Percentiles rank a stretch among this genome's conserved stretches.
These are phyloP conservation scores for Capsicum pubescens DNA, from an alignment of 257 asterid genomes.

Conservation along the genomic window DNA sequence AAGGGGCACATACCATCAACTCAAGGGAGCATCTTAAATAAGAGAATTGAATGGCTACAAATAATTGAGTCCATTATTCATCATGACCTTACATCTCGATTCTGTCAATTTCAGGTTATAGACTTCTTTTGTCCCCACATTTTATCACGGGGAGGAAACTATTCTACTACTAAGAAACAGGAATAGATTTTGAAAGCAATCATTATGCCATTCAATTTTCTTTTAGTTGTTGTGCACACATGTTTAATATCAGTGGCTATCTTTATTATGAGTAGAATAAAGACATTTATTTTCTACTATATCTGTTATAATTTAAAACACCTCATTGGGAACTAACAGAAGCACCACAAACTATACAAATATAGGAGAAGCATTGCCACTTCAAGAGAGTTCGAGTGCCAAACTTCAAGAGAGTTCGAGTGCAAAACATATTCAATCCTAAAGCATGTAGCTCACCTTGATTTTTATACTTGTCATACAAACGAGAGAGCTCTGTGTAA, in stretches of 20 bases:
- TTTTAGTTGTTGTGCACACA: not conserved
- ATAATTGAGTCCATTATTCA: not conserved
- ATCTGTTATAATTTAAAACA: not conserved
- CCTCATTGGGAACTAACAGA: not conserved
- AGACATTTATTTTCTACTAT: not conserved
- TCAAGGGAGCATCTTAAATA: slow-evolving; percentile 1
- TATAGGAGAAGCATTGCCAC: not conserved
- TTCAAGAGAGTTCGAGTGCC: not conserved
- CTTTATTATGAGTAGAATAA: not conserved
- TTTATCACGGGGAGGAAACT: not conserved
- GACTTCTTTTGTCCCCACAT: not conserved
- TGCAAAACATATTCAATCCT: not conserved
- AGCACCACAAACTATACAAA: not conserved
- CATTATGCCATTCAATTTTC: not conserved
- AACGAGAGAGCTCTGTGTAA: slow-evolving; percentile 77
- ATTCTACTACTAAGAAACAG: not conserved
- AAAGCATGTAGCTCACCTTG: slow-evolving; percentile 64
- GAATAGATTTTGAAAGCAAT: not conserved
- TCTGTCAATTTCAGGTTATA: not conserved
- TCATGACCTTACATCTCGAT: not conserved
- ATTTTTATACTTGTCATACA: slow-evolving; percentile 81
- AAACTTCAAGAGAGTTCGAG: not conserved
- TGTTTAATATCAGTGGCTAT: not conserved
- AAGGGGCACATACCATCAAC: slow-evolving; percentile 4
- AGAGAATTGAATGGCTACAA: not conserved